Evolutionary conservation across 371 early-diverging fungal species (phyloP).

Genomic region (Syncephalis plumigaleata): DNA sequence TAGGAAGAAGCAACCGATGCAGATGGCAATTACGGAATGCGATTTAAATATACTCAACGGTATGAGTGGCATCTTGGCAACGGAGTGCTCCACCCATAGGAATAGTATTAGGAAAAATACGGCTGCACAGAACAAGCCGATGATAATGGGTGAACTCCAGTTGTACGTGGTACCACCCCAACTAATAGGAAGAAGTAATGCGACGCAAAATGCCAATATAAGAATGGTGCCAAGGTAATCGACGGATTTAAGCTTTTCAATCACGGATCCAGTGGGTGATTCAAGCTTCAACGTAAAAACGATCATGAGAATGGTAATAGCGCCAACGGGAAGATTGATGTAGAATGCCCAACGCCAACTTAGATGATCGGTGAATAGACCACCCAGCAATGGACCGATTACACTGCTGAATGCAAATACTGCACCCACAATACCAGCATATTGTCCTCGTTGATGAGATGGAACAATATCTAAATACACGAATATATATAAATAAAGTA

Average conservation of each 20-base stretch:
- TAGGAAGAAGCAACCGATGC: conserved; percentile 16
- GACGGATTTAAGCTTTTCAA: conserved; percentile 26
- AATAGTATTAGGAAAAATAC: conserved; percentile 19
- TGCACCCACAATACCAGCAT: conserved; percentile 27
- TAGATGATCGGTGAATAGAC: conserved; percentile 39
- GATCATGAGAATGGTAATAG: conserved; percentile 25
- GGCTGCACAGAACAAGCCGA: conserved; percentile 29
- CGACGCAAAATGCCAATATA: background rate
- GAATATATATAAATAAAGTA: background rate
- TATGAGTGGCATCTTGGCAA: conserved; percentile 29
- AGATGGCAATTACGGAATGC: conserved; percentile 11
- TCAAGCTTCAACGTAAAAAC: conserved; percentile 29
- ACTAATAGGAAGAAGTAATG: conserved; percentile 2
- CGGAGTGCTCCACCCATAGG: conserved; percentile 22
- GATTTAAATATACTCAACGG: conserved; percentile 20
- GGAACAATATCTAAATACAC: conserved; percentile 6
- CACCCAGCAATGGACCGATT: conserved; percentile 56
- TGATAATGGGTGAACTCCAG: conserved; percentile 30
- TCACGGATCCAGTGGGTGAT: conserved; percentile 15
- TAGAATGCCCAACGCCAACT: conserved; percentile 51
- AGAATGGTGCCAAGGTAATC: conserved; percentile 1
- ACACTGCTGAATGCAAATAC: conserved; percentile 42
- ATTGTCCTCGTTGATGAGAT: conserved; percentile 21
- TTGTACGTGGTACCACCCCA: conserved; percentile 29
- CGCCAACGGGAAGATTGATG: conserved; percentile 56